A percentile compares a stretch with the other conserved stretches of the same genome.
phyloP scores from a whole-genome alignment of 441 rosid species.

The Euphorbia schlechtendalii region DNA sequence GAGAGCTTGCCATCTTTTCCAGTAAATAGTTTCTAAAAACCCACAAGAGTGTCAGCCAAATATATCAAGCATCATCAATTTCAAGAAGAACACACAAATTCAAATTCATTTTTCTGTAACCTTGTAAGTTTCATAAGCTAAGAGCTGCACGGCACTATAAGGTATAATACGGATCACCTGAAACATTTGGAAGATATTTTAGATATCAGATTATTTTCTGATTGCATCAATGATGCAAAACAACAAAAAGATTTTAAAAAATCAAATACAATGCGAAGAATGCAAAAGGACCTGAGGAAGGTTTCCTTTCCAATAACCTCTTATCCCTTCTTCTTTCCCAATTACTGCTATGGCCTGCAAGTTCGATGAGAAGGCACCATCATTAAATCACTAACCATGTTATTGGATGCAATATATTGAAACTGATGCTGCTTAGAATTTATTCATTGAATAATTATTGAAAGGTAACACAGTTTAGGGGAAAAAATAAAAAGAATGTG shows the following conservation, averaged over 20 bases:
- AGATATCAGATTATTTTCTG: constrained; percentile 16
- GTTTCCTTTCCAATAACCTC: constrained; percentile 98
- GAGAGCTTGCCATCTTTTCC: constrained; percentile 81
- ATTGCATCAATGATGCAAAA: not conserved
- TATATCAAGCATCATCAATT: constrained; percentile 1
- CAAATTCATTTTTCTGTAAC: constrained; percentile 27
- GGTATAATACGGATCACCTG: constrained; percentile 92
- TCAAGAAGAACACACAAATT: constrained; percentile 1
- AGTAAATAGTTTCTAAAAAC: constrained; percentile 64
- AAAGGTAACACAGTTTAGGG: no score
- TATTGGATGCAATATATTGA: not conserved
- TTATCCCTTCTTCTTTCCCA: constrained; percentile 84
- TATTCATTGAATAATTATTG: not conserved
- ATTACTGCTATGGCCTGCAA: constrained; percentile 65
- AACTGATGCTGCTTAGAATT: not conserved
- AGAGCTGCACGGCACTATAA: constrained; percentile 92
- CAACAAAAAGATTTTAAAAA: not conserved
- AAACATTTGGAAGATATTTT: constrained; percentile 9
- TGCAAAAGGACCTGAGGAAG: constrained; percentile 68
- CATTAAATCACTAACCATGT: not conserved
- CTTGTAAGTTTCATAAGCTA: constrained; percentile 91
- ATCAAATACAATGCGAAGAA: constrained; percentile 9
- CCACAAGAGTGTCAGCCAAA: constrained; percentile 21
- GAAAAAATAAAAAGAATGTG: not conserved
- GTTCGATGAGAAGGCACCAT: not conserved